Evolutionary conservation across 1,284 basidiomycete genomes (phyloP), one percentile per base, ranked within the genome.

Genomic region (Puccinia coronata): DNA sequence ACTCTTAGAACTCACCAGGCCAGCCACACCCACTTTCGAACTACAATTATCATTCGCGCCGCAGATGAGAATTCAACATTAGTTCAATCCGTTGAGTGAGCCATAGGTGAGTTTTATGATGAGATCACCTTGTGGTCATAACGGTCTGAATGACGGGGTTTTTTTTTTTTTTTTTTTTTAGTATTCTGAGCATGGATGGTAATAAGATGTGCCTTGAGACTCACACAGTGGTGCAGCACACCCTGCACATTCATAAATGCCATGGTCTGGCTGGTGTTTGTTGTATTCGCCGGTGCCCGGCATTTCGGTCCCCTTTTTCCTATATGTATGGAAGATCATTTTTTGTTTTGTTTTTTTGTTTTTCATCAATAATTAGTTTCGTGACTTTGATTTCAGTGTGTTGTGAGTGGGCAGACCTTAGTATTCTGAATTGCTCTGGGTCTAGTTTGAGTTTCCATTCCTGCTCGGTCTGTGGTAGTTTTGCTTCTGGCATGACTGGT

Each of bases 11-110:
- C 67, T 49, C 36, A 76, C 65, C 85, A 8, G 86, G 86, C 86
- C 87, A 87, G 14, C 87, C 87, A 76, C 87, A 88, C 23, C 87
- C 87, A 28, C 84, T 85, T 75, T 87, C 84, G 83, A 88, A 88
- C 84, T 87, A 53, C 34, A 28, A 34, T 49, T 2, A 31, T 41
- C 41, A 8, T 39, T n/a, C 36, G 43, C 2, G 8, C 43, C 39
- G 9, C 55, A 31, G 18, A 78, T 51, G 31, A 49, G 59, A 49
- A 14, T n/a, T 28, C 11, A 34, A 25, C 36, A 23, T 59, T 36
- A 69, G 34, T n/a, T 31, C 20, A 51, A 53, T 1, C 36, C 47
- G 31, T 16, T 67, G 20, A 43, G 39, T 59, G 31, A 20, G n/a
- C n/a, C 3, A 39, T 16, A 3, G 49, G 63, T 16, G 28, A 20